Evolutionary conservation across 345 rosid species (phyloP), one percentile per base, ranked within the genome.

Genomic region (Camelina sativa): DNA sequence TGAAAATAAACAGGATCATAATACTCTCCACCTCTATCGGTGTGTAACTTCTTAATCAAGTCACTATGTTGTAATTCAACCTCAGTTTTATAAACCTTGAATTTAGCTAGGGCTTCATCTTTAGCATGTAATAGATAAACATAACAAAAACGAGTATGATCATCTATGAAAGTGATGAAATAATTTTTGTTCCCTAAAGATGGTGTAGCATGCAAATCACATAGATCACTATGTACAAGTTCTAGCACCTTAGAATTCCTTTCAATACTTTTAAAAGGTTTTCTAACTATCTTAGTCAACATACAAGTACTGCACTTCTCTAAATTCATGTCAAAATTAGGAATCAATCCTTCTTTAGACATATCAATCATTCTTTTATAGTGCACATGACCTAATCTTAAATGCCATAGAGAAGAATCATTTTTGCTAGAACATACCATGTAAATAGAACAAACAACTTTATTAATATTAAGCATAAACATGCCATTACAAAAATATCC

Each of bases 391-490:
- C 67, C 30, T 25, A 25, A 25, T 25, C 30, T 25, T 25, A 25
- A 25, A 25, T 25, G 30, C 30, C 30, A 25, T 23, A 63, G 40
- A 44, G 41, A 64, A 46, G 28, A 1, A 64, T n/a, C 41, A 64
- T 44, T 64, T 46, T 28, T 46, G 11, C 4, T 25, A 25, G 30
- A 25, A 25, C 30, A 25, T 25, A 23, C 2, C 53, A 62, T 46
- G 7, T 65, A 65, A 16, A 65, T 28, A 63, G 40, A 63, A 44
- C 30, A 2, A 11, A 0, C 28, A 28, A 63, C 9, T n/a, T 25
- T 63, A 44, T 25, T 44, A 44, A 63, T 63, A 63, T 63, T 63
- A 25, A 63, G 40, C 53, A 63, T 46, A n/a, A 46, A 64, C 16
- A 46, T 64, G 7, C 43, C 56, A 47, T 47, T 47, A 30, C 16